Evolutionary conservation across 2,329 filamentous ascomycete species (phyloP).

Genomic region (Pseudogymnoascus verrucosus): DNA sequence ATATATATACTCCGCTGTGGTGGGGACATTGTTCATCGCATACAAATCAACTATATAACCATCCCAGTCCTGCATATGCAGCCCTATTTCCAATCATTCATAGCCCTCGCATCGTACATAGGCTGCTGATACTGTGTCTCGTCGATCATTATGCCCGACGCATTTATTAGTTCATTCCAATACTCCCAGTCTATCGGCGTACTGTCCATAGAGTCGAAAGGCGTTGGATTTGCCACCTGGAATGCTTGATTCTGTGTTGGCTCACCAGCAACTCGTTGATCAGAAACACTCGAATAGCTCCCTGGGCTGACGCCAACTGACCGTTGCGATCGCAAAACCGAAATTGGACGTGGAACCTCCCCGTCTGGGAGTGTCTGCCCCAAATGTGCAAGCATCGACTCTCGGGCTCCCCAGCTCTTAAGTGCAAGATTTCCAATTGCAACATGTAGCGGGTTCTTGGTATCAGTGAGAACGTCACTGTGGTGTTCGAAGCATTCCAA

Average conservation of each 20-base stretch:
- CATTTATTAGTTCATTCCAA: conserved; percentile 26
- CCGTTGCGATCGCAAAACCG: conserved; percentile 19
- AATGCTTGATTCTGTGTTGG: conserved; percentile 8
- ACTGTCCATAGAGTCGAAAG: conserved; percentile 16
- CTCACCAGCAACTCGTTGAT: conserved; percentile 11
- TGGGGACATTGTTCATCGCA: background rate
- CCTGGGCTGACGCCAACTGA: conserved; percentile 12
- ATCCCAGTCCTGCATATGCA: background rate
- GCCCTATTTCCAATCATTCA: background rate
- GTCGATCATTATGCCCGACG: background rate
- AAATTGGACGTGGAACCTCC: conserved; percentile 18
- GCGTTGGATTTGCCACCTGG: conserved; percentile 15
- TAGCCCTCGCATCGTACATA: background rate
- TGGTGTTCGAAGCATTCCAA: conserved; percentile 24
- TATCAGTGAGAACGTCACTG: conserved; percentile 22
- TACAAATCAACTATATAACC: background rate
- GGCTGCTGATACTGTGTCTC: conserved; percentile 1
- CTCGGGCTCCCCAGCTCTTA: conserved; percentile 25
- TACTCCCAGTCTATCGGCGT: conserved; percentile 25
- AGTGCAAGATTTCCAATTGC: conserved; percentile 25
- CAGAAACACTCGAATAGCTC: background rate
- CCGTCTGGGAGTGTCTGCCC: conserved; percentile 10
- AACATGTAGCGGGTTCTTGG: conserved; percentile 22
- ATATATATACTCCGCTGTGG: background rate
- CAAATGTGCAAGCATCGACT: conserved; percentile 17